Conservation (phyloP, 257 asterid species). For the Striga asiatica region DNA sequence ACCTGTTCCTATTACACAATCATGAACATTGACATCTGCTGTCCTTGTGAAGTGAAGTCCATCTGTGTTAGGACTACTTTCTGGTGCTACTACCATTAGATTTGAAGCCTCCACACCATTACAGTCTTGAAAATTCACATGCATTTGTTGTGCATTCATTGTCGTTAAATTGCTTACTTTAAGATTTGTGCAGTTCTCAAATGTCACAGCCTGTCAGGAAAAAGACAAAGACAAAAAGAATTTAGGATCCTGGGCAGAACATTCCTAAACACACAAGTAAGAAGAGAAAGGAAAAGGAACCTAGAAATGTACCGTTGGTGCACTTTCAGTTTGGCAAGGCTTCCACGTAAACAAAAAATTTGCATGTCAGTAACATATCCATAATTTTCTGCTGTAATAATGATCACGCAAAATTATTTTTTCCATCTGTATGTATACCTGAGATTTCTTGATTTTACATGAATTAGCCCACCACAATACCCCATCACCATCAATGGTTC, state of each 20-base stretch:
- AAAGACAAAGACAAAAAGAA: background rate
- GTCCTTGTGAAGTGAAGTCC: conserved; percentile 55
- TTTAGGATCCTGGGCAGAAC: too few relatives aligned
- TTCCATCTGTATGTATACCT: conserved; percentile 21
- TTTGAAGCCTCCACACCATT: conserved; percentile 28
- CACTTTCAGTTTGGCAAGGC: conserved; percentile 48
- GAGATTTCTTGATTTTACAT: conserved; percentile 53
- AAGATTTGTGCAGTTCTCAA: conserved; percentile 48
- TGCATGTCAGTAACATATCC: background rate
- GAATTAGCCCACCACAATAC: conserved; percentile 80
- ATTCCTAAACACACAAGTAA: too few relatives aligned
- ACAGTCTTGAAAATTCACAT: conserved; percentile 37
- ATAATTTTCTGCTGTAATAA: background rate
- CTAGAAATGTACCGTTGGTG: conserved; percentile 36
- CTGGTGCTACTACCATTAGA: conserved; percentile 38
- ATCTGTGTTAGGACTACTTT: conserved; percentile 50
- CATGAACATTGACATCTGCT: conserved; percentile 13
- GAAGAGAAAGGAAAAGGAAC: background rate
- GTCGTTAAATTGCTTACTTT: conserved; percentile 35
- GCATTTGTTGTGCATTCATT: conserved; percentile 74
- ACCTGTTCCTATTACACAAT: conserved; percentile 35
- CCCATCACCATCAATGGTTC: conserved; percentile 74
- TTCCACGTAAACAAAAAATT: conserved; percentile 3
- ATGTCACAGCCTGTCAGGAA: conserved; percentile 53
- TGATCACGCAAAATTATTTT: too few relatives aligned